Evolutionary conservation across 108 stramenopile species (phyloP).

Genomic region (Cyclotella choctawhatcheeana): DNA sequence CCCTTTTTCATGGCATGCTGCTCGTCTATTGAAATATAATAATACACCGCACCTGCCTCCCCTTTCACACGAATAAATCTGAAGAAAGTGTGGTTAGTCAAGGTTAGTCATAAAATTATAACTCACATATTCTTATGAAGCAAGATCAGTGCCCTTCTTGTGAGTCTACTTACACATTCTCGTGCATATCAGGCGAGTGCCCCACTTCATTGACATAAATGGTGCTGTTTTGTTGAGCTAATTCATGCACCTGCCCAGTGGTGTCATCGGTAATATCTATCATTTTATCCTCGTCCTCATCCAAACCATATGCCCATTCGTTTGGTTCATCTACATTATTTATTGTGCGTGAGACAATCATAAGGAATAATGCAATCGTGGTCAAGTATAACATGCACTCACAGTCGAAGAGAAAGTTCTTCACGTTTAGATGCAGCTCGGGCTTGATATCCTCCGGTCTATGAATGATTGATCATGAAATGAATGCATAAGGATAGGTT

Average conservation of each 20-base stretch:
- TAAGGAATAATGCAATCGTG: too few species aligned
- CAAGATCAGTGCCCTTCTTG: too few species aligned
- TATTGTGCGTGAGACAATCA: neutral
- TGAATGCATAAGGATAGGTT: slow-evolving; percentile 3
- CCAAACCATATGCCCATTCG: slow-evolving; percentile 36
- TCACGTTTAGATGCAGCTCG: slow-evolving; percentile 53
- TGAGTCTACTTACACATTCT: slow-evolving; percentile 59
- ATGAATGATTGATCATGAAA: neutral
- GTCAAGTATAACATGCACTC: too few species aligned
- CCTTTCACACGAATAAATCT: slow-evolving; percentile 36
- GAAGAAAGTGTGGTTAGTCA: neutral
- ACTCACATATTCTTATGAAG: too few species aligned
- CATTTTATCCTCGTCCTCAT: slow-evolving; percentile 40
- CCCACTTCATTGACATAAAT: slow-evolving; percentile 88
- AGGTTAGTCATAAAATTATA: too few species aligned
- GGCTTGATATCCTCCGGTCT: slow-evolving; percentile 58
- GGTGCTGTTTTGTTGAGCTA: slow-evolving; percentile 54
- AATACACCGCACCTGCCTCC: slow-evolving; percentile 53
- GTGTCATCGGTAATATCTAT: slow-evolving; percentile 81
- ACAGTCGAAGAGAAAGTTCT: slow-evolving; percentile 63
- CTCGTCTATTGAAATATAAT: slow-evolving; percentile 53
- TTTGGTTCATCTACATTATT: slow-evolving; percentile 14
- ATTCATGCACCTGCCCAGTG: slow-evolving; percentile 67
- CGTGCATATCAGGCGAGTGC: slow-evolving; percentile 40
- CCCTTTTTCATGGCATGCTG: slow-evolving; percentile 58